phyloP scores from a whole-genome alignment of 2,329 filamentous ascomycete species.

The Beauveria brongniartii region DNA sequence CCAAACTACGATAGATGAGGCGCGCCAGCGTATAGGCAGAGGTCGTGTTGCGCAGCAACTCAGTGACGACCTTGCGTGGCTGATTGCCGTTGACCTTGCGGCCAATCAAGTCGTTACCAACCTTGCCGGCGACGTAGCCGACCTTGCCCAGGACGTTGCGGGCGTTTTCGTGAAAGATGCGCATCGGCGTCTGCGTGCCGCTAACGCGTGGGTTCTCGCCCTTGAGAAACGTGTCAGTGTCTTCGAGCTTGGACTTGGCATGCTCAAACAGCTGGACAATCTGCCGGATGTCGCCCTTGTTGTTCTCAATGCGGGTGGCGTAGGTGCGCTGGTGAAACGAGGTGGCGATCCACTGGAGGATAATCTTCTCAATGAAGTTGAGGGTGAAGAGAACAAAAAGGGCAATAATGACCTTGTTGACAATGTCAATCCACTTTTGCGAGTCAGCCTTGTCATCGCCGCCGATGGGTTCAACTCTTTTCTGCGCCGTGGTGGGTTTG shows the following conservation, averaged over 20 bases:
- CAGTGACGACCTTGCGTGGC: constrained; percentile 74
- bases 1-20: constrained; percentile 80
- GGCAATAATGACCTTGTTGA: constrained; percentile 80
- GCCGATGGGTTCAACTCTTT: constrained; percentile 31
- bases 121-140: constrained; percentile 73
- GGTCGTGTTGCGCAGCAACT: constrained; percentile 62
- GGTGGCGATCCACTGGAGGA: constrained; percentile 90
- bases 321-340: constrained; percentile 90
- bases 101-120: constrained; percentile 89
- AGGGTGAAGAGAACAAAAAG: constrained; percentile 72
- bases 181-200: constrained; percentile 66
- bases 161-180: constrained; percentile 65
- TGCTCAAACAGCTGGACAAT: constrained; percentile 55
- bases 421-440: constrained; percentile 62
- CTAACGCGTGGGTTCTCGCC: constrained; percentile 34
- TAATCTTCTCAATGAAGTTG: constrained; percentile 85
- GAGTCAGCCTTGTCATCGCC: constrained; percentile 32
- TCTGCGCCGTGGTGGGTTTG: constrained; percentile 65
- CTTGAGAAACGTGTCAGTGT: constrained; percentile 43
- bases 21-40: constrained; percentile 80
- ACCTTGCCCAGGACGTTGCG: constrained; percentile 70
- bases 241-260: constrained; percentile 63
- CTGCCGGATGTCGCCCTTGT: constrained; percentile 76
- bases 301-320: constrained; percentile 79
- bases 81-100: constrained; percentile 63